Conservation (phyloP, 306 rosid species). For the Senna tora region DNA sequence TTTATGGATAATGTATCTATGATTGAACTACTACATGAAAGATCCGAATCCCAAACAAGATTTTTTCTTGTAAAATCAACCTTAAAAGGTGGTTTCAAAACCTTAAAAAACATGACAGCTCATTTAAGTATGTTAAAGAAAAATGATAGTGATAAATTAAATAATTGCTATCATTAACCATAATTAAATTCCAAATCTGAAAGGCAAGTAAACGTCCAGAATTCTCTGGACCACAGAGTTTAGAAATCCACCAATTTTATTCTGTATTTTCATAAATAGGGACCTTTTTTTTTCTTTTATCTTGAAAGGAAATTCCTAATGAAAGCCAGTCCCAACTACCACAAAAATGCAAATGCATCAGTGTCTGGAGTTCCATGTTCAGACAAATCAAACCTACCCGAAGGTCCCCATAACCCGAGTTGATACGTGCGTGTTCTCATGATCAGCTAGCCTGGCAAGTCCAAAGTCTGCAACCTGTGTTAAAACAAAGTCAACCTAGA, state of each 20-base stretch:
- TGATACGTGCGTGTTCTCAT: constrained; percentile 78
- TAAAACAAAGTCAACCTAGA: constrained; percentile 32
- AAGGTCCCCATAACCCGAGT: constrained; percentile 99
- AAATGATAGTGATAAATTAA: constrained; percentile 13
- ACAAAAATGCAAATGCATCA: constrained; percentile 6
- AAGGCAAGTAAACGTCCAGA: neutral
- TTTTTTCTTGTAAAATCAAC: neutral
- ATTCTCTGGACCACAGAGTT: neutral
- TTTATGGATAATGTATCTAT: neutral
- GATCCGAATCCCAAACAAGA: neutral
- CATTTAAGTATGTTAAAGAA: neutral
- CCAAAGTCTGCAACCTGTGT: constrained; percentile 96
- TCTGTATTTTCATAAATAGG: constrained; percentile 4
- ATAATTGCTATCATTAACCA: neutral
- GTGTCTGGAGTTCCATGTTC: neutral
- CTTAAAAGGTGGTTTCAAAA: constrained; percentile 13
- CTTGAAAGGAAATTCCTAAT: constrained; percentile 9
- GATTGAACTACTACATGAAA: neutral
- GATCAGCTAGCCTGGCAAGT: constrained; percentile 83
- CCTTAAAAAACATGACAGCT: neutral
- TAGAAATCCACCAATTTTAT: constrained; percentile 17
- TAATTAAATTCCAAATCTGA: neutral
- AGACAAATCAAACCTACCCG: constrained; percentile 62
- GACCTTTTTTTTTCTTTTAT: neutral
- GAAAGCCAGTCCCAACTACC: neutral